Evolutionary conservation across 306 rosid species (phyloP).

Genomic region (Cucurbita pepo): DNA sequence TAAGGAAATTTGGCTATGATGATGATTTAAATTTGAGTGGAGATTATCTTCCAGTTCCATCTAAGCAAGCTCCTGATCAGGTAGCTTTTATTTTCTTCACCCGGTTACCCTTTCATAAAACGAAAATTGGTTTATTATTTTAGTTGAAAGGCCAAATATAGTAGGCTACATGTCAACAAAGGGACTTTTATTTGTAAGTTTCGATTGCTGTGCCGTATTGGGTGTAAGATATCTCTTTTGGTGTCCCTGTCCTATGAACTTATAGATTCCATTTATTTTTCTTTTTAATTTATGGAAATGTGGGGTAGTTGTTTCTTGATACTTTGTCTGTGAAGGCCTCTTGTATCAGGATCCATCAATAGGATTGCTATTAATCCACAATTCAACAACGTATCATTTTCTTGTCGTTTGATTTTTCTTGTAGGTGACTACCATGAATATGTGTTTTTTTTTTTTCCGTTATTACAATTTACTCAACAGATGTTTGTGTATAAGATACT

Average conservation of each 20-base stretch:
- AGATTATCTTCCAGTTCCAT: constrained; percentile 56
- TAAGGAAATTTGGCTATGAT: constrained; percentile 74
- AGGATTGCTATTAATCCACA: neutral
- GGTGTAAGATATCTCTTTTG: neutral
- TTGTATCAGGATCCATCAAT: neutral
- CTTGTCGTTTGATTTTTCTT: neutral
- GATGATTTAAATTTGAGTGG: constrained; percentile 60
- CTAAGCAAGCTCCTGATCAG: constrained; percentile 70
- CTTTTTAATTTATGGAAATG: neutral
- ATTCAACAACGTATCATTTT: neutral
- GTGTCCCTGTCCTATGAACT: neutral
- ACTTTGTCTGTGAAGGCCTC: neutral
- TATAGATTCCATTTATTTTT: neutral
- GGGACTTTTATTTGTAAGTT: neutral
- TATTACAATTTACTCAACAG: neutral
- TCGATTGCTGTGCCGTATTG: neutral
- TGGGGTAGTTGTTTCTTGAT: neutral
- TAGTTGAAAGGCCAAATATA: neutral
- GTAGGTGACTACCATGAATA: neutral
- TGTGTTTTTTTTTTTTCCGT: neutral
- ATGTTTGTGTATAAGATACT: neutral
- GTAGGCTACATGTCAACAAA: neutral
- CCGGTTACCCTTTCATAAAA: neutral
- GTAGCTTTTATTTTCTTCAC: constrained; percentile 16
- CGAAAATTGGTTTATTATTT: neutral